Base-by-base conservation (phyloP, 2,329 filamentous ascomycete genomes). In the Pseudogymnoascus sp. region DNA sequence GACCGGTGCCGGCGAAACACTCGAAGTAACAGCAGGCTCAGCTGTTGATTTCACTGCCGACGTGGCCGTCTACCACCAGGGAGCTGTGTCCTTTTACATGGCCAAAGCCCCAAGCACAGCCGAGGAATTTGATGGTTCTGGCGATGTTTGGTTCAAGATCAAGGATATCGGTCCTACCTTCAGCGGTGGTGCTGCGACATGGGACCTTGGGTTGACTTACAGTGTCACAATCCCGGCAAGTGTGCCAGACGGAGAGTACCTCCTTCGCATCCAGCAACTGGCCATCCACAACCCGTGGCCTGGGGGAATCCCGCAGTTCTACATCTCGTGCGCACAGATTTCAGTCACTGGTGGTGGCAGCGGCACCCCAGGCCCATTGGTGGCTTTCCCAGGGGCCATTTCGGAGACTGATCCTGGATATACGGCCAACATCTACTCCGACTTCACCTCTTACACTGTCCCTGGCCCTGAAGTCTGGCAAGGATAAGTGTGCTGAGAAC, bases 101-200 rank as follows among this genome's bases (percentile, higher is more conserved):
- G 73, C 72, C 9, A 73, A 74, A 61, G 71, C 71, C 0, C 70
- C 72, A 15, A 63, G 61, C 2, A 59, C 70, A 2, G 72, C 70
- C 28, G 68, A 68, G 15, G 64, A 63, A 9, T 74, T 71, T 33
- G 72, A 74, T 50, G 72, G 72, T 6, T 70, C 69, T 6, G 72
- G 72, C 7, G 47, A 66, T 20, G 71, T 73, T 3, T 75, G 72
- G 72, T 74, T 75, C 62, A 73, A 73, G 63, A 72, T 74, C 41
- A 68, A 68, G 43, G 68, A 74, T 57, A 66, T 72, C 20, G 68
- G 69, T 4, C 69, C 71, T 1, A 71, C 67, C 1, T 71, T 71
- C 41, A 57, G 64, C 9, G 59, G 57, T n/a, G 65, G 66, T 4
- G 18, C 62, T n/a, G 43, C 57, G 0, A 66, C 66, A 6, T 71